A percentile compares a stretch with the other conserved stretches of the same genome.
Evolutionary conservation across 148 eudicot species (phyloP).

Genomic region (Fagopyrum homotropicum): DNA sequence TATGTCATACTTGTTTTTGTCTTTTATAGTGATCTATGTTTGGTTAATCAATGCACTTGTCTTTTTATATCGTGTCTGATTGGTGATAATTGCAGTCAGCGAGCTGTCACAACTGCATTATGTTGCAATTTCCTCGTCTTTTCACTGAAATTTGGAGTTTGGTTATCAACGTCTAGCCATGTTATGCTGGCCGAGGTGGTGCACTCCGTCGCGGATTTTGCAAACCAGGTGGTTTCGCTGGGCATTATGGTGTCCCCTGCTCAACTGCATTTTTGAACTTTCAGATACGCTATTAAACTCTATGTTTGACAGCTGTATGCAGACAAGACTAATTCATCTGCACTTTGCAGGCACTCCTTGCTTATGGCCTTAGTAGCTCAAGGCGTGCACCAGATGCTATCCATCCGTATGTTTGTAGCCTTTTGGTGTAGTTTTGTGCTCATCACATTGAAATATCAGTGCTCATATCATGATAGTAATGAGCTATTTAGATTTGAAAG

Average conservation of each 20-base stretch:
- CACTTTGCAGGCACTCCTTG: conserved; percentile 83
- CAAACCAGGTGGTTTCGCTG: conserved; percentile 64
- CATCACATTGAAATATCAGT: conserved; percentile 1
- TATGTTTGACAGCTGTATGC: conserved; percentile 17
- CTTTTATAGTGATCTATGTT: neutral
- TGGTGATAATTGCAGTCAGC: conserved; percentile 41
- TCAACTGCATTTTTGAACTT: neutral
- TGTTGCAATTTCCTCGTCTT: conserved; percentile 97
- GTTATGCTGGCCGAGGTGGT: conserved; percentile 91
- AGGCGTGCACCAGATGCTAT: conserved; percentile 97
- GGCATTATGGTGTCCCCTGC: conserved; percentile 10
- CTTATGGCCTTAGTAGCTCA: conserved; percentile 91
- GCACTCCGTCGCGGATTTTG: conserved; percentile 90
- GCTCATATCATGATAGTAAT: neutral
- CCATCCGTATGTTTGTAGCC: conserved; percentile 53
- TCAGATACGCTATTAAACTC: conserved; percentile 14
- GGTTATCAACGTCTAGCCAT: conserved; percentile 87
- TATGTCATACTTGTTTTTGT: neutral
- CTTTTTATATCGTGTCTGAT: conserved; percentile 1
- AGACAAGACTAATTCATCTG: conserved; percentile 37
- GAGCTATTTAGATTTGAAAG: neutral
- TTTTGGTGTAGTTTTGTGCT: neutral
- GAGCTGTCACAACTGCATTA: conserved; percentile 87
- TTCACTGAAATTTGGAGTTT: conserved; percentile 95
- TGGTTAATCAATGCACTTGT: neutral